Percentiles rank a stretch among this genome's conserved stretches.
These are phyloP conservation scores for Rubus parviflorus DNA, from an alignment of 306 rosid species.

Conservation along the genomic window DNA sequence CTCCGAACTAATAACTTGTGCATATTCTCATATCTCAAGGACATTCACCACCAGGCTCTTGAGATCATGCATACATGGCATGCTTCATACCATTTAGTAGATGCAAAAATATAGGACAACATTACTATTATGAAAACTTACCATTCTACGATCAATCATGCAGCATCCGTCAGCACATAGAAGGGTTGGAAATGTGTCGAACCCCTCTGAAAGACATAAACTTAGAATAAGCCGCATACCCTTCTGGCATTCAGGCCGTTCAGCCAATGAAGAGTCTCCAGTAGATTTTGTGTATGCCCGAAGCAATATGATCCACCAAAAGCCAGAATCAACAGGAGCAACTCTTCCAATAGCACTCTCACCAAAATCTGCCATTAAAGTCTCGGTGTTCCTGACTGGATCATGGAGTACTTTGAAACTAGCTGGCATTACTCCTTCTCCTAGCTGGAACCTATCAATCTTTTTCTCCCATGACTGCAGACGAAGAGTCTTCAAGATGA, in stretches of 20 bases:
- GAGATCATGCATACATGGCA: neutral
- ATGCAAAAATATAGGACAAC: conserved; percentile 7
- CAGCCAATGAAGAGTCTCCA: conserved; percentile 84
- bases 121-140: conserved; percentile 38
- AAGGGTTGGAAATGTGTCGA: conserved; percentile 94
- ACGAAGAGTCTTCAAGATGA: conserved; percentile 78
- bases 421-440: conserved; percentile 98
- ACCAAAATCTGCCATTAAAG: conserved; percentile 86
- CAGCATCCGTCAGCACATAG: conserved; percentile 96
- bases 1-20: neutral
- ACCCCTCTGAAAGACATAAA: conserved; percentile 87
- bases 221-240: conserved; percentile 91
- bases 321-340: conserved; percentile 97
- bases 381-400: conserved; percentile 67
- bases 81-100: conserved; percentile 12
- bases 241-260: conserved; percentile 86
- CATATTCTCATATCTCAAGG: neutral
- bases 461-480: conserved; percentile 96
- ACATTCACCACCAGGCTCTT: neutral
- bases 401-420: conserved; percentile 90
- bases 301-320: conserved; percentile 97
- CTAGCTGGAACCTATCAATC: conserved; percentile 80
- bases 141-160: conserved; percentile 99
- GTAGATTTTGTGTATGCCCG: conserved; percentile 91
- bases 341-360: conserved; percentile 98